Base-by-base conservation (phyloP, 2,329 filamentous ascomycete genomes). In the Leptosphaerulina australis region DNA sequence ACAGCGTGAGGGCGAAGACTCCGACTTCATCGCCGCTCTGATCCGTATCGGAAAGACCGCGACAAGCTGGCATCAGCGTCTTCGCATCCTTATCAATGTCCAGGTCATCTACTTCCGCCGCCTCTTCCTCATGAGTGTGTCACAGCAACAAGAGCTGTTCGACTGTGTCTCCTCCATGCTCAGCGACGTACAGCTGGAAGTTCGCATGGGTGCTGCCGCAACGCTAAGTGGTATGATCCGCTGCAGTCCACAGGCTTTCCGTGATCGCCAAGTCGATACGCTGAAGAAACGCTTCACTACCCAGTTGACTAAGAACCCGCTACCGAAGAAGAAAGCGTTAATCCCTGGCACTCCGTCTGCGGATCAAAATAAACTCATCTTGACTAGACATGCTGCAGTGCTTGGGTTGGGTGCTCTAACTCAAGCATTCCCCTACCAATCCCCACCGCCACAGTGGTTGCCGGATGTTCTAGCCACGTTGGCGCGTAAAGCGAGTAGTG, bases 51-150 rank as follows among this genome's bases (percentile, higher is more conserved):
- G 94, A 36, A 89, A 87, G 64, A 88, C 84, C 6, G 90, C 92
- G 1, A 77, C 85, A 2, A 94, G 90, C 47, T 99, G 94, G 94
- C 94, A 99, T 73, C 94, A 99, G 76, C 88, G 94, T 36, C 81
- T 99, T 29, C 86, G 95, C 20, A 91, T 96, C 33, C 84, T 99
- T 61, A 92, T 99, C 76, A 97, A 97, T 75, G 97, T 99, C 80
- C 95, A 99, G 68, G 93, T 97, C 58, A 88, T 99, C 63, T 99
- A 97, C 78, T 99, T 97, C 84, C 88, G 94, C 40, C 89, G 93
- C 20, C 83, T 99, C 28, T 99, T 99, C 79, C 79, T 97, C 21
- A 89, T 95, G 60, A 83, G 85, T 24, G 79, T 83, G 5, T 76
- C 82, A 6, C 88, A 96, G 70, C 88, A 94, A 44, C 83, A 90